These are phyloP conservation scores for Alloascoidea hylecoeti DNA, from an alignment of 805 yeast genomes.

Conservation along the genomic window DNA sequence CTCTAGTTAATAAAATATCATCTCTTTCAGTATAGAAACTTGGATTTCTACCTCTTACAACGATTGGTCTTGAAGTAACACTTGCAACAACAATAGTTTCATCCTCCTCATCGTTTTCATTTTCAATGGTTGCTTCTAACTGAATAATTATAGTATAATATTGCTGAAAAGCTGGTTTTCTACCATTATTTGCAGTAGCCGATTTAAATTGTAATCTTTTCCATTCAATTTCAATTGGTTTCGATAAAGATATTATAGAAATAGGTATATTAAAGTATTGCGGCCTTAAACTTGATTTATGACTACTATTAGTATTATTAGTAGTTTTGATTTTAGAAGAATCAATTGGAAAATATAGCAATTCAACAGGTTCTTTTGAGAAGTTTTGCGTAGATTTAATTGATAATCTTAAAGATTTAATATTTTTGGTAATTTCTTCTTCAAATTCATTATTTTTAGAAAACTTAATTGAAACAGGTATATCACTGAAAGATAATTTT, in stretches of 20 bases:
- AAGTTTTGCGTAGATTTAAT: neutral
- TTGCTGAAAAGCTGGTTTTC: conserved; percentile 12
- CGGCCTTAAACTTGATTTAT: neutral
- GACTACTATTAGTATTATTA: neutral
- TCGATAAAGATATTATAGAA: too few species aligned
- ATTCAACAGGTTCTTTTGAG: neutral
- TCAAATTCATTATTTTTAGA: neutral
- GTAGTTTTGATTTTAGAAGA: neutral
- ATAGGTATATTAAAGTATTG: neutral
- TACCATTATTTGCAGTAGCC: conserved; percentile 18
- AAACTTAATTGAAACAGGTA: neutral
- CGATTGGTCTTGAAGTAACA: conserved; percentile 27
- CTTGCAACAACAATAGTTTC: conserved; percentile 9
- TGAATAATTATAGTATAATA: conserved; percentile 9
- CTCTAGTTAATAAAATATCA: conserved; percentile 25
- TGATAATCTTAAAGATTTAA: neutral
- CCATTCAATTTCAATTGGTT: conserved; percentile 11
- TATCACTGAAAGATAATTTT: neutral
- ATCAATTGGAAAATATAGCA: neutral
- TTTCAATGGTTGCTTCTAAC: conserved; percentile 13
- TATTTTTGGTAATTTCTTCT: neutral
- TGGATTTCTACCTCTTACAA: conserved; percentile 49
- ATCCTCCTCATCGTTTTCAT: too few species aligned
- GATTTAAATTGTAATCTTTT: conserved; percentile 17
- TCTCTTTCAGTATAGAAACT: conserved; percentile 40